These are phyloP conservation scores for Colletotrichum tofieldiae DNA, from an alignment of 2,329 filamentous ascomycete species.

Conservation along the genomic window DNA sequence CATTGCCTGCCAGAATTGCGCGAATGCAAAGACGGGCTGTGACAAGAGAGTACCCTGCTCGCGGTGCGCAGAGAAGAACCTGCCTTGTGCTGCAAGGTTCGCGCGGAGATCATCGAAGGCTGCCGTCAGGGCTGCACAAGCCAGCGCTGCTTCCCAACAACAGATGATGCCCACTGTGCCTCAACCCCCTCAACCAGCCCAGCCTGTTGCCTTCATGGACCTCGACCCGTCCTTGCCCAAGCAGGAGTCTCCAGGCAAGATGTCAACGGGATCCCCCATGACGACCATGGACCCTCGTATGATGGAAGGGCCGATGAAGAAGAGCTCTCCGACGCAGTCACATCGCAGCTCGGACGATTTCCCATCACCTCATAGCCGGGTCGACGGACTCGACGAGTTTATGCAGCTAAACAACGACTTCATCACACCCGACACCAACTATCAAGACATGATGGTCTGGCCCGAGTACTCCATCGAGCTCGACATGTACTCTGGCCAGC, in stretches of 20 bases:
- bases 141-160: slow-evolving; percentile 53
- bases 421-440: slow-evolving; percentile 53
- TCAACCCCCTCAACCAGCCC: slow-evolving; percentile 43
- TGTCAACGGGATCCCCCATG: slow-evolving; percentile 49
- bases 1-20: slow-evolving; percentile 59
- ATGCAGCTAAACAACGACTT: slow-evolving; percentile 57
- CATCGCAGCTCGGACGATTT: slow-evolving; percentile 55
- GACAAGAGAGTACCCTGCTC: slow-evolving; percentile 58
- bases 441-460: slow-evolving; percentile 63
- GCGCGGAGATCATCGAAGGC: slow-evolving; percentile 67
- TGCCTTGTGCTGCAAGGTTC: slow-evolving; percentile 61
- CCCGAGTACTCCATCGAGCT: slow-evolving; percentile 61
- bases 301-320: slow-evolving; percentile 49
- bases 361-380: slow-evolving; percentile 54
- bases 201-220: slow-evolving; percentile 56
- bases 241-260: slow-evolving; percentile 47
- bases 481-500: slow-evolving; percentile 56
- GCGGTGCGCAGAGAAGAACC: slow-evolving; percentile 55
- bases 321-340: slow-evolving; percentile 52
- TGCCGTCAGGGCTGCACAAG: slow-evolving; percentile 60
- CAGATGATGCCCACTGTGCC: slow-evolving; percentile 44
- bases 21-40: slow-evolving; percentile 57
- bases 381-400: slow-evolving; percentile 60
- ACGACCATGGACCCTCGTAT: slow-evolving; percentile 53
- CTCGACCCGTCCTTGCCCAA: slow-evolving; percentile 50